Evolutionary conservation across 805 yeast species (phyloP), one percentile per base, ranked within the genome.

Genomic region (Wickerhamiella domercqiae): DNA sequence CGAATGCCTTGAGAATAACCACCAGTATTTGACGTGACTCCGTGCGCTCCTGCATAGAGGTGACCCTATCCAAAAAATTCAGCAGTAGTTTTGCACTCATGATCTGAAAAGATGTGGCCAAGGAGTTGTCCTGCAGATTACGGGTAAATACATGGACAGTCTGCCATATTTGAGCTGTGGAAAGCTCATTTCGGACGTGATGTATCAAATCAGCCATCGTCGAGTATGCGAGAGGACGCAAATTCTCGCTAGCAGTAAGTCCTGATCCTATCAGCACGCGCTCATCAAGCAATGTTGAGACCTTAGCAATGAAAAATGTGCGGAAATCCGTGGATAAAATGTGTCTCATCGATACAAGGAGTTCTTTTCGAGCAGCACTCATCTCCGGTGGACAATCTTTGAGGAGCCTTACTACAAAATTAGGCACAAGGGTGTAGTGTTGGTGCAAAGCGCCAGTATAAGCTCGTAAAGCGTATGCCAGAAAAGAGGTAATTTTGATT

Each of bases 311-410:
- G 54, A 90, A 90, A 32, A 81, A 68, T 2, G 72, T 64, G 42
- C 94, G 68, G 55, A 82, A 82, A 17, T 84, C 84, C 0, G 97
- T 90, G 3, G 93, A 79, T 35, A 90, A 61, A n/a, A 90, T 83
- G 51, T 90, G 98, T 50, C 97, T 68, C 3, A 94, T 81, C 0
- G 96, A 95, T 46, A 90, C 97, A 22, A 90, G 62, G 31, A 90
- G 61, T 57, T 90, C 99, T 55, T 86, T 84, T 51, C 97, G 68
- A 0, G 95, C 94, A 3, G 84, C 75, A 3, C 93, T 79, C 35
- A 83, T 63, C 52, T 87, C 97, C 14, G 90, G 75, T 2, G 98
- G 98, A 55, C 97, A 90, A 55, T 93, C 97, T 57, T 86, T 94
- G 29, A 90, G 61, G 29, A 90, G 61, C 45, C 97, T 65, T 38